Evolutionary conservation across 2,329 filamentous ascomycete genomes (phyloP).

Genomic region (Aspergillus hiratsukae): DNA sequence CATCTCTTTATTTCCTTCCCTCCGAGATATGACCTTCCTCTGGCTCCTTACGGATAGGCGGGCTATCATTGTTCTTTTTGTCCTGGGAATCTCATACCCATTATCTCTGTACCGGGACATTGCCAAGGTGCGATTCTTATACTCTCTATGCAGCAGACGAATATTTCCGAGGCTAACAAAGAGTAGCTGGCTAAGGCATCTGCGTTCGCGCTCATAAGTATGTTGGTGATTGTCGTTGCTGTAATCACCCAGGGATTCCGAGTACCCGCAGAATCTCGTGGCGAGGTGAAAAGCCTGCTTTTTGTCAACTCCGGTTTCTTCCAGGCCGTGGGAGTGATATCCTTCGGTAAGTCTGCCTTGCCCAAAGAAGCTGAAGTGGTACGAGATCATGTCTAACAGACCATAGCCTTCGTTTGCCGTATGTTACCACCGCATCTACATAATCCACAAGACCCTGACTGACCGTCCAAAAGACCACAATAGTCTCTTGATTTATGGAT

Average conservation of each 20-base stretch:
- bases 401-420: conserved; percentile 62
- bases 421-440: conserved; percentile 24
- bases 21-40: conserved; percentile 69
- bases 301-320: conserved; percentile 85
- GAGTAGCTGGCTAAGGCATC: conserved; percentile 87
- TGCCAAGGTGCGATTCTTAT: conserved; percentile 65
- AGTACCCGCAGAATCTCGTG: conserved; percentile 67
- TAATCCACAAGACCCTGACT: conserved; percentile 7
- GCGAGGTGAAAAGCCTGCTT: conserved; percentile 65
- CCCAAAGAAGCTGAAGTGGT: conserved; percentile 1
- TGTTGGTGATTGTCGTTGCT: conserved; percentile 83
- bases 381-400: conserved; percentile 27
- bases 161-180: conserved; percentile 25
- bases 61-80: conserved; percentile 82
- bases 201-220: conserved; percentile 85
- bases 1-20: conserved; percentile 70
- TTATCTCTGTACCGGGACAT: conserved; percentile 94
- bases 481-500: conserved; percentile 94
- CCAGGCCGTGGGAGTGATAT: conserved; percentile 95
- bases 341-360: conserved; percentile 64
- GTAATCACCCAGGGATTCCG: conserved; percentile 78
- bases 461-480: conserved; percentile 66
- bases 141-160: background rate
- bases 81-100: conserved; percentile 81
- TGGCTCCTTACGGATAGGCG: conserved; percentile 77